Percentiles rank a stretch among this genome's conserved stretches.
These are phyloP conservation scores for Tremella yokohamensis DNA, from an alignment of 768 basidiomycete genomes.

Conservation along the genomic window DNA sequence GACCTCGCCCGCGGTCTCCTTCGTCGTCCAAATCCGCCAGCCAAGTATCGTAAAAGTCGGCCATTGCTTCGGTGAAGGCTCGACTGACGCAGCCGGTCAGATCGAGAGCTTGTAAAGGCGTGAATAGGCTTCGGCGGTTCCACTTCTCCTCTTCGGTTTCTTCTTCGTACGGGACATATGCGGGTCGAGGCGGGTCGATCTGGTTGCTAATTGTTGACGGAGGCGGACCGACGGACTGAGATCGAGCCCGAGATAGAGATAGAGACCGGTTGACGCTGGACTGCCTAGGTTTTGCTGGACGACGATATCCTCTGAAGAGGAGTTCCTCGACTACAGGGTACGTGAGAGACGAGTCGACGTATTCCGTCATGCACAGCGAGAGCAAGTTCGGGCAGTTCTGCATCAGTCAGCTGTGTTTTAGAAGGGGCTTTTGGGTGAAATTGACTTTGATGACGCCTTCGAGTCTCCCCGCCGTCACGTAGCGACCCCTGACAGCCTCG, in stretches of 20 bases:
- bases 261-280: conserved; percentile 16
- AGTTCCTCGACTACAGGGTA: conserved; percentile 81
- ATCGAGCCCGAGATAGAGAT: conserved; percentile 30
- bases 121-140: conserved; percentile 52
- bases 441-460: conserved; percentile 48
- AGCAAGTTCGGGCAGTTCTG: conserved; percentile 85
- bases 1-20: conserved; percentile 23
- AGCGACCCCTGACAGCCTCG: conserved; percentile 81
- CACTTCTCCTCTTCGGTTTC: conserved; percentile 74
- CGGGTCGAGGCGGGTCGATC: conserved; percentile 40
- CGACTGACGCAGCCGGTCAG: conserved; percentile 91
- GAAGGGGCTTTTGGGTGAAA: not conserved
- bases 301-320: conserved; percentile 68
- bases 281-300: conserved; percentile 29
- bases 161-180: conserved; percentile 57
- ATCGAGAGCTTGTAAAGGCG: conserved; percentile 80
- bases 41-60: conserved; percentile 64
- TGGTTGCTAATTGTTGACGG: conserved; percentile 19
- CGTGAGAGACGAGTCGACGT: conserved; percentile 86
- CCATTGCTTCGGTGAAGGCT: conserved; percentile 79
- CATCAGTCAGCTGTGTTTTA: conserved; percentile 12
- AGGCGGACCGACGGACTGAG: conserved; percentile 25
- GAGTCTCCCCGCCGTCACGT: conserved; percentile 86
- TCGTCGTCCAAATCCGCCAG: conserved; percentile 24
- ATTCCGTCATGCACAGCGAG: conserved; percentile 93